Conservation (phyloP, 305 asterid species). For the Solanum hybrid region DNA sequence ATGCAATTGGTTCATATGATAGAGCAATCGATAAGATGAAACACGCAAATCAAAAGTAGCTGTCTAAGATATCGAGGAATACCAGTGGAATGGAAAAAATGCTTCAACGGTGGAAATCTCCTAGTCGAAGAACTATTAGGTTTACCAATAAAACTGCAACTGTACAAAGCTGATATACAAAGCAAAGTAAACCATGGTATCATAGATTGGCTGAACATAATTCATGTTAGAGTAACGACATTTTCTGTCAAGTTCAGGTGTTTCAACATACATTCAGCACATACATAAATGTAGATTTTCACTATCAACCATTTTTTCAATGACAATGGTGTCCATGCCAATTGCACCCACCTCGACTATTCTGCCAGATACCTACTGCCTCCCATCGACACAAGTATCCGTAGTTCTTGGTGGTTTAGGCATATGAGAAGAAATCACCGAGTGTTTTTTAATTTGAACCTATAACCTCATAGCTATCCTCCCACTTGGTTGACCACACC, state of each 20-base stretch:
- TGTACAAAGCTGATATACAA: constrained; percentile 23
- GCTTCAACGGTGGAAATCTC: constrained; percentile 28
- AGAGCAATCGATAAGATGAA: background rate
- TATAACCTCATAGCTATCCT: background rate
- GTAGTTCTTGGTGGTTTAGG: background rate
- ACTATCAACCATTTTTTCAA: background rate
- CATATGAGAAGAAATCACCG: background rate
- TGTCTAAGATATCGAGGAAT: constrained; percentile 8
- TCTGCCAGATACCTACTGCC: background rate
- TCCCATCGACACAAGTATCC: background rate
- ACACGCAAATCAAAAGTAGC: background rate
- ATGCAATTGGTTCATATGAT: background rate
- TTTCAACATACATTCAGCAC: background rate
- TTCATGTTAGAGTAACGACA: background rate
- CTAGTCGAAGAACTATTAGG: constrained; percentile 23
- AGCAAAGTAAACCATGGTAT: constrained; percentile 12
- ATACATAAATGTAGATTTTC: background rate
- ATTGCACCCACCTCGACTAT: background rate
- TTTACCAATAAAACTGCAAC: constrained; percentile 19
- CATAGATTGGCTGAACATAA: constrained; percentile 4
- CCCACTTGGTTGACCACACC: background rate
- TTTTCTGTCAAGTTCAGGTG: background rate
- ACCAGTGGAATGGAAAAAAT: constrained; percentile 77
- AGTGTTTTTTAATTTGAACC: background rate
- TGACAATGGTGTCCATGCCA: background rate